Percentiles rank a stretch among this genome's conserved stretches.
Conservation (phyloP, 2,329 filamentous ascomycete genomes). For the Parasarocladium wereldwijsianum region DNA sequence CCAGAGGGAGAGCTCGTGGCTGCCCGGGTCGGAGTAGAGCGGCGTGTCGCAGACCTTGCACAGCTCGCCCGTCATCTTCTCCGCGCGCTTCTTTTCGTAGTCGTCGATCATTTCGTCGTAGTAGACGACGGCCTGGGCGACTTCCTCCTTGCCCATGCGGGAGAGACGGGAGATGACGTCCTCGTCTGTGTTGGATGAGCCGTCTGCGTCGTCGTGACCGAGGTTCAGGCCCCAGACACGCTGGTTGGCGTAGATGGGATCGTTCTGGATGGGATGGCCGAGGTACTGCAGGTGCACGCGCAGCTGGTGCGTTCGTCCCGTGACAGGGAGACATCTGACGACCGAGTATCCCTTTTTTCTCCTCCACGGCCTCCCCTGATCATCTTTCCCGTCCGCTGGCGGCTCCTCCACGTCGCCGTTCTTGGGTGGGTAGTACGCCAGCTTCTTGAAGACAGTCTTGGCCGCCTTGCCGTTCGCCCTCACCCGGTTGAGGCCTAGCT, state of each 20-base stretch:
- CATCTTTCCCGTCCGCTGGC: slow-evolving; percentile 11
- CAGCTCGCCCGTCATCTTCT: slow-evolving; percentile 77
- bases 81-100: slow-evolving; percentile 81
- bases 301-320: slow-evolving; percentile 87
- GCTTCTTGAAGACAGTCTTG: slow-evolving; percentile 75
- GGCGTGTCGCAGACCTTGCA: slow-evolving; percentile 76
- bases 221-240: slow-evolving; percentile 77
- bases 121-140: slow-evolving; percentile 81
- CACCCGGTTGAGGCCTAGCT: slow-evolving; percentile 88
- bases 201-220: slow-evolving; percentile 51
- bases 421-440: slow-evolving; percentile 73
- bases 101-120: slow-evolving; percentile 86
- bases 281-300: slow-evolving; percentile 90
- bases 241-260: slow-evolving; percentile 93
- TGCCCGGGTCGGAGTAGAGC: slow-evolving; percentile 82
- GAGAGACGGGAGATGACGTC: slow-evolving; percentile 77
- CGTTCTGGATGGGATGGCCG: slow-evolving; percentile 90
- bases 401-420: slow-evolving; percentile 10
- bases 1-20: slow-evolving; percentile 84
- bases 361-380: slow-evolving; percentile 23
- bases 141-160: slow-evolving; percentile 87
- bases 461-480: slow-evolving; percentile 83
- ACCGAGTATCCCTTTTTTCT: slow-evolving; percentile 77
- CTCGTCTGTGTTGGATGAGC: slow-evolving; percentile 60
- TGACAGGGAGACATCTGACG: slow-evolving; percentile 84